These are phyloP conservation scores for Phaffia australis DNA, from an alignment of 768 basidiomycete species.

Conservation along the genomic window DNA sequence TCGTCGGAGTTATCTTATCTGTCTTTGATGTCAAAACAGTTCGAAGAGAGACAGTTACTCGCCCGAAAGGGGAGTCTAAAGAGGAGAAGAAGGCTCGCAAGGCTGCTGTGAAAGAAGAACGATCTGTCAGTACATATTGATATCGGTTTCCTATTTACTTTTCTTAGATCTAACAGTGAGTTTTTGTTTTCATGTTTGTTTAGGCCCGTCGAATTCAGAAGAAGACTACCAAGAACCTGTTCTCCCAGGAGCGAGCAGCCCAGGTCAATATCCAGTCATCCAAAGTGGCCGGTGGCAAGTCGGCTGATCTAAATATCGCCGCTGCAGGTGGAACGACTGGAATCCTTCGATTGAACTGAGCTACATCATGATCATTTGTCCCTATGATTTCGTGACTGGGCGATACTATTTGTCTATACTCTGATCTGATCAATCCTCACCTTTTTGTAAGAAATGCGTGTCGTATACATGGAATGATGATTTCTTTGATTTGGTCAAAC, in stretches of 20 bases:
- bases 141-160: neutral
- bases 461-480: too few species aligned
- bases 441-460: too few species aligned
- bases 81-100: slow-evolving; percentile 44
- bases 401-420: too few species aligned
- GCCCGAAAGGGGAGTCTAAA: slow-evolving; percentile 60
- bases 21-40: slow-evolving; percentile 27
- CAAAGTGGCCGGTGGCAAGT: slow-evolving; percentile 35
- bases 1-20: neutral
- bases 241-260: slow-evolving; percentile 39
- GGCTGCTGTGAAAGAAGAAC: slow-evolving; percentile 42
- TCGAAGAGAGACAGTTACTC: slow-evolving; percentile 48
- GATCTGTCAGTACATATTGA: slow-evolving; percentile 31
- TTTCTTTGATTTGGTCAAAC: too few species aligned
- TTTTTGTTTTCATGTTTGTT: neutral
- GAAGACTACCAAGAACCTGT: slow-evolving; percentile 41
- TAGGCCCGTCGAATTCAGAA: slow-evolving; percentile 42
- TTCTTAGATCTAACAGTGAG: neutral
- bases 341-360: slow-evolving; percentile 17
- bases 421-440: too few species aligned
- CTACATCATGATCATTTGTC: neutral
- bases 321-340: slow-evolving; percentile 15
- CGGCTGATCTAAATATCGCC: slow-evolving; percentile 34
- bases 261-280: slow-evolving; percentile 38
- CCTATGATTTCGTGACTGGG: too few species aligned